Evolutionary conservation across 2,329 filamentous ascomycete species (phyloP).

Genomic region (Aspergillus sp.): DNA sequence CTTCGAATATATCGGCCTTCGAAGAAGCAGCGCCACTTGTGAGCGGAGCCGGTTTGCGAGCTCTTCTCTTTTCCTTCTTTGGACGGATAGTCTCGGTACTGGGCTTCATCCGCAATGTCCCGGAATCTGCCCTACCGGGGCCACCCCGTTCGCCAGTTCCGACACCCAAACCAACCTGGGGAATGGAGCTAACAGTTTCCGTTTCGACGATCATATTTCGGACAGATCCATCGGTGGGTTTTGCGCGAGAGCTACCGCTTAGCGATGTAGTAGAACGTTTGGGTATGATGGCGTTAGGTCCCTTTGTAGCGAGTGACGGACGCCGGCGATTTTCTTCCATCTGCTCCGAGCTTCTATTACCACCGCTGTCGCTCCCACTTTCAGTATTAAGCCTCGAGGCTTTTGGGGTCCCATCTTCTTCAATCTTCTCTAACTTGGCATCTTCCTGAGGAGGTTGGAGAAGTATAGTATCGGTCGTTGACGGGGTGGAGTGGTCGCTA

Average conservation of each 20-base stretch:
- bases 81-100: conserved; percentile 96
- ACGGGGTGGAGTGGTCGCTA: conserved; percentile 72
- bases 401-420: conserved; percentile 40
- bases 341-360: conserved; percentile 36
- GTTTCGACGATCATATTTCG: conserved; percentile 97
- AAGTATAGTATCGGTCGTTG: conserved; percentile 42
- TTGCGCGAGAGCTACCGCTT: conserved; percentile 55
- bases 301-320: conserved; percentile 39
- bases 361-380: conserved; percentile 58
- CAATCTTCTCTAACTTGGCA: conserved; percentile 34
- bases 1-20: conserved; percentile 97
- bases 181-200: conserved; percentile 88
- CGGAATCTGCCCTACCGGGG: conserved; percentile 62
- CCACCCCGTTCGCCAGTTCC: conserved; percentile 55
- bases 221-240: conserved; percentile 70
- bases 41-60: conserved; percentile 68
- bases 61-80: conserved; percentile 87
- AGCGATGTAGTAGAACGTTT: conserved; percentile 70
- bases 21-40: conserved; percentile 66
- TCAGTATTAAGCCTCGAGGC: conserved; percentile 53
- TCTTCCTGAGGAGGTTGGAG: conserved; percentile 41
- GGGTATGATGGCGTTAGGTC: conserved; percentile 56
- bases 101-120: conserved; percentile 78
- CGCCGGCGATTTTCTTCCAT: conserved; percentile 39
- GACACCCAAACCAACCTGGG: conserved; percentile 73